These are phyloP conservation scores for Backusella mclennaniae DNA, from an alignment of 192 early-diverging fungal species.

Conservation along the genomic window DNA sequence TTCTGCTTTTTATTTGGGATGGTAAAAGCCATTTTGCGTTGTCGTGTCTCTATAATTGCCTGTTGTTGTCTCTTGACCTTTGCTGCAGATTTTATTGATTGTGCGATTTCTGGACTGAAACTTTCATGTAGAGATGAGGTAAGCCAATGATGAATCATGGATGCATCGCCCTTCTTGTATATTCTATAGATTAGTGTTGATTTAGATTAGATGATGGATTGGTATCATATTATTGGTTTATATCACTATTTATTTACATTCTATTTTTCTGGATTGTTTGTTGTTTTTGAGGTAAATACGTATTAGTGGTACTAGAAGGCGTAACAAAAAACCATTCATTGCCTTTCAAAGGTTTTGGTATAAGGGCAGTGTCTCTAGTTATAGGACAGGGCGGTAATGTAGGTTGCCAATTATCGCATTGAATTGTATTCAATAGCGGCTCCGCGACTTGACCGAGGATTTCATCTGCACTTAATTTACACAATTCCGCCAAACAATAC, in stretches of 20 bases:
- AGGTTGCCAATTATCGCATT: slow-evolving; percentile 9
- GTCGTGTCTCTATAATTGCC: slow-evolving; percentile 31
- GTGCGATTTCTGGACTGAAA: neutral
- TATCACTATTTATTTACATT: neutral
- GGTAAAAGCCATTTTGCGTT: neutral
- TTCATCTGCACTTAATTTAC: slow-evolving; percentile 16
- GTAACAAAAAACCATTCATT: slow-evolving; percentile 9
- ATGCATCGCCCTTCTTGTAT: neutral
- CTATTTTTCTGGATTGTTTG: slow-evolving; percentile 8
- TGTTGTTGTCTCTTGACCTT: slow-evolving; percentile 23
- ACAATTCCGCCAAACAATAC: slow-evolving; percentile 23
- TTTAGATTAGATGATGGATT: no score
- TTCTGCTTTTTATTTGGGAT: slow-evolving; percentile 10
- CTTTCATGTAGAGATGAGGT: neutral
- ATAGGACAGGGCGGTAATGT: neutral
- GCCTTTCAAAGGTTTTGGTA: neutral
- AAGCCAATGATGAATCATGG: slow-evolving; percentile 5
- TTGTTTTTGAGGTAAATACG: neutral
- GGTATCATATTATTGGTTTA: neutral
- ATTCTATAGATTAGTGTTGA: neutral
- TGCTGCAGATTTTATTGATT: slow-evolving; percentile 3
- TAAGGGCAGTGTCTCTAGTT: neutral
- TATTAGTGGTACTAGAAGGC: neutral
- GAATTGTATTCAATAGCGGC: slow-evolving; percentile 11
- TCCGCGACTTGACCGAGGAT: slow-evolving; percentile 12